Conservation (phyloP, 2,329 filamentous ascomycete species). For the Emergomyces orientalis region DNA sequence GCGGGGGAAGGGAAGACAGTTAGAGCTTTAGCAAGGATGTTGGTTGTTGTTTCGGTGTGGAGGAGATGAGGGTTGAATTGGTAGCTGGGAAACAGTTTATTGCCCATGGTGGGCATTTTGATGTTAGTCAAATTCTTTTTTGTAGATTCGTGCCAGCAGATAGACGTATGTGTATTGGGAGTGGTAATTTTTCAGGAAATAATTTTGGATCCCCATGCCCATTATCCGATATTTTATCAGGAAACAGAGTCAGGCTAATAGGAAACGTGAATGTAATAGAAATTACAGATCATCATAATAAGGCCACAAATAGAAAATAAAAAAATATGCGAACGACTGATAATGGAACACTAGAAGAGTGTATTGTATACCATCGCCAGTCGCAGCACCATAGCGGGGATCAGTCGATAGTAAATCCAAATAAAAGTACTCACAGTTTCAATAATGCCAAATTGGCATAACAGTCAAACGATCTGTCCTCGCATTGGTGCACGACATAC, state of each 20-base stretch:
- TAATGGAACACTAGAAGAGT: not conserved
- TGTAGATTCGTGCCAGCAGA: not conserved
- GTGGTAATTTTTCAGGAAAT: conserved; percentile 9
- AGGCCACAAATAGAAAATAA: not conserved
- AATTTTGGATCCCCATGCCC: conserved; percentile 7
- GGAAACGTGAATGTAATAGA: conserved; percentile 69
- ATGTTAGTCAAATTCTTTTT: not conserved
- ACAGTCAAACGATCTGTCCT: conserved; percentile 86
- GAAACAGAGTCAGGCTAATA: conserved; percentile 56
- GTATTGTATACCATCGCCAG: conserved; percentile 1
- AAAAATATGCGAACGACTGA: not conserved
- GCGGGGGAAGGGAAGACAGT: conserved; percentile 95
- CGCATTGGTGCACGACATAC: conserved; percentile 91
- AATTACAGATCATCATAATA: conserved; percentile 58
- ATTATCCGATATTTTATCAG: conserved; percentile 53
- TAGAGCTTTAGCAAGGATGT: conserved; percentile 95
- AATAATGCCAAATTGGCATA: conserved; percentile 93
- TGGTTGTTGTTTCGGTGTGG: conserved; percentile 95
- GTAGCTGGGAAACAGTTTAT: conserved; percentile 54
- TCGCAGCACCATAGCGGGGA: conserved; percentile 13
- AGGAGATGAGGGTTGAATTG: conserved; percentile 99
- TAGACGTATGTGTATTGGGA: too few relatives aligned
- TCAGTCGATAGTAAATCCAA: not conserved
- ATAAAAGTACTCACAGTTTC: conserved; percentile 64
- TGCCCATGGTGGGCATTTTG: not conserved